phyloP scores from a whole-genome alignment of 2,329 filamentous ascomycete species.

The Ophiostoma novo-ulmi region DNA sequence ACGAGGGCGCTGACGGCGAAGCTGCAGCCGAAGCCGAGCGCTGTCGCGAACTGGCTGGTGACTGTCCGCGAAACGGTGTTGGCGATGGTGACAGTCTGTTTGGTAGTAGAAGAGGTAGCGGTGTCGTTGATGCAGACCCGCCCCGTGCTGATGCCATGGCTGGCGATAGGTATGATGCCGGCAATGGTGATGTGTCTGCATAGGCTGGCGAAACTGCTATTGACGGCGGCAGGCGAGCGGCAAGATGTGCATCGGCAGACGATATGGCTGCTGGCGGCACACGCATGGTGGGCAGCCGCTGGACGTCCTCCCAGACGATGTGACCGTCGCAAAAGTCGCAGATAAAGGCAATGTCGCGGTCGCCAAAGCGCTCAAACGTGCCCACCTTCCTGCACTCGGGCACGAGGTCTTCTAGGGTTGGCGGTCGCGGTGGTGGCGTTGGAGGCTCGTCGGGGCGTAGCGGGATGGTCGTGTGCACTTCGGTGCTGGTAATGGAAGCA shows the following conservation, averaged over 20 bases:
- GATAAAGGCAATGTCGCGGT: constrained; percentile 52
- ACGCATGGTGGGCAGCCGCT: constrained; percentile 47
- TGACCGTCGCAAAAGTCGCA: constrained; percentile 60
- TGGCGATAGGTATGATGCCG: constrained; percentile 1
- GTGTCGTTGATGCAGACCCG: neutral
- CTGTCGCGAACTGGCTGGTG: neutral
- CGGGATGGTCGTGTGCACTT: constrained; percentile 20
- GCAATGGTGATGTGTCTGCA: neutral
- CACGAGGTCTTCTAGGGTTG: constrained; percentile 44
- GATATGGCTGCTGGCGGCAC: constrained; percentile 31
- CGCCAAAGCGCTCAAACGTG: constrained; percentile 52
- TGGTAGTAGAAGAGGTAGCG: constrained; percentile 14
- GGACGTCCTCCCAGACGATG: constrained; percentile 54
- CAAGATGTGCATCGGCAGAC: neutral
- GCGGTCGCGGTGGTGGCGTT: constrained; percentile 18
- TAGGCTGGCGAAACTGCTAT: constrained; percentile 2
- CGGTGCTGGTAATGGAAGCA: neutral
- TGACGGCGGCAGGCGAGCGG: neutral
- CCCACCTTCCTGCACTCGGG: constrained; percentile 48
- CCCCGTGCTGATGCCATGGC: neutral
- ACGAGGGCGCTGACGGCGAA: constrained; percentile 19
- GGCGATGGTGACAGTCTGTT: constrained; percentile 9
- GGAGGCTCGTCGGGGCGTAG: constrained; percentile 13
- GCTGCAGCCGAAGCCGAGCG: neutral
- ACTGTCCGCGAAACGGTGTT: neutral